These are phyloP conservation scores for Cyberlindnera nakhonratchasimensis DNA, from an alignment of 805 yeast species.

Conservation along the genomic window DNA sequence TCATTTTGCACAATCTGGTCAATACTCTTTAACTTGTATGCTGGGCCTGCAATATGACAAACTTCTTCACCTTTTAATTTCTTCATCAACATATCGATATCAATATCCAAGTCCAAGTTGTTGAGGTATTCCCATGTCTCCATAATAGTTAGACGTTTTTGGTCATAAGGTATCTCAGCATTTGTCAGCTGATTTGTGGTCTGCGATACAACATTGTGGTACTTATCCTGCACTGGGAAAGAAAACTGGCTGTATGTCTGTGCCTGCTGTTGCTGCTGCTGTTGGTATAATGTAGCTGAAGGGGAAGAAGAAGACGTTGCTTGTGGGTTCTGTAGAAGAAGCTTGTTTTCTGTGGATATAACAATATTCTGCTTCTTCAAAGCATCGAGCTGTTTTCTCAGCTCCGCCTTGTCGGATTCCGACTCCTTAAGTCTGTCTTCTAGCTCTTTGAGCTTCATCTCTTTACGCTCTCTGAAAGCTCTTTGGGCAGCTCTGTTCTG, in stretches of 20 bases:
- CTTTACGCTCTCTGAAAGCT: slow-evolving; percentile 82
- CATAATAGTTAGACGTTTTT: slow-evolving; percentile 59
- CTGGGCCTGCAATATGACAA: slow-evolving; percentile 81
- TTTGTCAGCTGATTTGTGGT: slow-evolving; percentile 23
- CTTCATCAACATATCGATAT: slow-evolving; percentile 53
- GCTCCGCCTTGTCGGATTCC: slow-evolving; percentile 48
- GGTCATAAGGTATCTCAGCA: slow-evolving; percentile 24
- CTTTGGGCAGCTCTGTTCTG: slow-evolving; percentile 86
- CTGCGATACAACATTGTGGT: slow-evolving; percentile 10
- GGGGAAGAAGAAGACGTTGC: not conserved
- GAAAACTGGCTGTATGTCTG: slow-evolving; percentile 20
- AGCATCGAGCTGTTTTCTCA: slow-evolving; percentile 47
- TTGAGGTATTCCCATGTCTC: slow-evolving; percentile 82
- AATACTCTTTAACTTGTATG: slow-evolving; percentile 46
- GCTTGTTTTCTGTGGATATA: slow-evolving; percentile 60
- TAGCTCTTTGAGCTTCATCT: slow-evolving; percentile 64
- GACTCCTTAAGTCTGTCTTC: slow-evolving; percentile 54
- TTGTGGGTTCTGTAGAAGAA: slow-evolving; percentile 37
- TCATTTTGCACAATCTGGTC: slow-evolving; percentile 33
- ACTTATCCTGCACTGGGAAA: slow-evolving; percentile 29
- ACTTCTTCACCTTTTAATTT: slow-evolving; percentile 61
- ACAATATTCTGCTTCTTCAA: slow-evolving; percentile 52
- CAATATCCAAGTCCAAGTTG: slow-evolving; percentile 50
- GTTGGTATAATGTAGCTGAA: slow-evolving; percentile 5
- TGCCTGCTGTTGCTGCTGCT: too few species aligned